phyloP scores from a whole-genome alignment of 1,139 yeast genomes.

The Insectozyma bohioensis region DNA sequence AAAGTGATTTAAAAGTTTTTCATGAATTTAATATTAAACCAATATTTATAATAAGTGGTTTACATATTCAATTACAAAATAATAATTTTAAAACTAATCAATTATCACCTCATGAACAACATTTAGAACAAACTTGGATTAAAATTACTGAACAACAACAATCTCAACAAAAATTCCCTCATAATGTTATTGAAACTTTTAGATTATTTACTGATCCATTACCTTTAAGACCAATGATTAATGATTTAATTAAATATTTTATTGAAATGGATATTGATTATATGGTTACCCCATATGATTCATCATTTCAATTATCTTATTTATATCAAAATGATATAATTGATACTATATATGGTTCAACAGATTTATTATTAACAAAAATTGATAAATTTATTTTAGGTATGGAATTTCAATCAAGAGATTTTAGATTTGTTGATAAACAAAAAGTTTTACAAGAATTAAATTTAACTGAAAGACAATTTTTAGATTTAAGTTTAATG shows the following conservation, averaged over 20 bases:
- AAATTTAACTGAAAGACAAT: slow-evolving; percentile 59
- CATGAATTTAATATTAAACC: slow-evolving; percentile 68
- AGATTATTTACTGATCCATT: slow-evolving; percentile 48
- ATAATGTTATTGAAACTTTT: slow-evolving; percentile 37
- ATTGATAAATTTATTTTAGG: slow-evolving; percentile 73
- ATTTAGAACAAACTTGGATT: slow-evolving; percentile 48
- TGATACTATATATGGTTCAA: slow-evolving; percentile 82
- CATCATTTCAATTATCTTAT: slow-evolving; percentile 81
- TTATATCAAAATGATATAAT: slow-evolving; percentile 55
- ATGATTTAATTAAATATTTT: slow-evolving; percentile 59
- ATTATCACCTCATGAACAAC: slow-evolving; percentile 46
- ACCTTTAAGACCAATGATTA: slow-evolving; percentile 49
- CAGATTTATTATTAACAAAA: slow-evolving; percentile 66
- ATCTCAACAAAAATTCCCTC: slow-evolving; percentile 4
- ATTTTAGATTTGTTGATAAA: slow-evolving; percentile 67
- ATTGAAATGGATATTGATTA: slow-evolving; percentile 60
- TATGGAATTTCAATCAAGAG: slow-evolving; percentile 65
- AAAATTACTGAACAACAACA: slow-evolving; percentile 28
- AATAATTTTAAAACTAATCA: slow-evolving; percentile 35
- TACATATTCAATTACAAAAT: slow-evolving; percentile 37
- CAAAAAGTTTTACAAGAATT: slow-evolving; percentile 60
- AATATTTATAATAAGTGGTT: slow-evolving; percentile 70
- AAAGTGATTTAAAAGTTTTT: slow-evolving; percentile 63
- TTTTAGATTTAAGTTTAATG: slow-evolving; percentile 71
- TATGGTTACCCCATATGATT: slow-evolving; percentile 78